These are phyloP conservation scores for Sclerotinia sclerotiorum DNA, from an alignment of 2,329 filamentous ascomycete species.

Conservation along the genomic window DNA sequence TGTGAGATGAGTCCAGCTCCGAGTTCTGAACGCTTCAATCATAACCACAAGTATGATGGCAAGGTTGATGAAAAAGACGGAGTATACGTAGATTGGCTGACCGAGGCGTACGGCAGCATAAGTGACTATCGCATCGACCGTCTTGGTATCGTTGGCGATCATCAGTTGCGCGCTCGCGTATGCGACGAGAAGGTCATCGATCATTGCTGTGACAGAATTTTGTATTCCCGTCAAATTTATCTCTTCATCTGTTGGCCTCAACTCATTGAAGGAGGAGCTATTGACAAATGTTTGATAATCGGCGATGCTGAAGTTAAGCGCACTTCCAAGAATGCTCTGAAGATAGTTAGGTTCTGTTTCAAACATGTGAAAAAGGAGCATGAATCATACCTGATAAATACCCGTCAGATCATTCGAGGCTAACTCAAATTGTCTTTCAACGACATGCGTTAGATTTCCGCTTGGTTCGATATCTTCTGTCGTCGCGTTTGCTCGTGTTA, in stretches of 20 bases:
- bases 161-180: too few species aligned
- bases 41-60: constrained; percentile 14
- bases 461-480: constrained; percentile 21
- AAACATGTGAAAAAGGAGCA: too few species aligned
- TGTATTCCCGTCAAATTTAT: too few species aligned
- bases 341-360: not conserved
- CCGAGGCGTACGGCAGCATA: too few species aligned
- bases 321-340: constrained; percentile 17
- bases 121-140: too few species aligned
- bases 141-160: too few species aligned
- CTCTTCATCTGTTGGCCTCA: constrained; percentile 1
- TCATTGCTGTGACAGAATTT: too few species aligned
- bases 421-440: constrained; percentile 22
- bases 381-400: constrained; percentile 24
- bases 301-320: constrained; percentile 24
- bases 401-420: constrained; percentile 36
- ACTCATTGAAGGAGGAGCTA: not conserved
- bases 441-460: constrained; percentile 18
- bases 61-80: constrained; percentile 11
- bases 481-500: not conserved
- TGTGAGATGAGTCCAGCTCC: constrained; percentile 13
- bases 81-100: constrained; percentile 13
- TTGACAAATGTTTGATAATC: constrained; percentile 9
- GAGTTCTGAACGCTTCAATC: constrained; percentile 20
- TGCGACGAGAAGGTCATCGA: too few species aligned